Base-by-base conservation (phyloP, 805 yeast species). In the Saccharomycopsis sp. region DNA sequence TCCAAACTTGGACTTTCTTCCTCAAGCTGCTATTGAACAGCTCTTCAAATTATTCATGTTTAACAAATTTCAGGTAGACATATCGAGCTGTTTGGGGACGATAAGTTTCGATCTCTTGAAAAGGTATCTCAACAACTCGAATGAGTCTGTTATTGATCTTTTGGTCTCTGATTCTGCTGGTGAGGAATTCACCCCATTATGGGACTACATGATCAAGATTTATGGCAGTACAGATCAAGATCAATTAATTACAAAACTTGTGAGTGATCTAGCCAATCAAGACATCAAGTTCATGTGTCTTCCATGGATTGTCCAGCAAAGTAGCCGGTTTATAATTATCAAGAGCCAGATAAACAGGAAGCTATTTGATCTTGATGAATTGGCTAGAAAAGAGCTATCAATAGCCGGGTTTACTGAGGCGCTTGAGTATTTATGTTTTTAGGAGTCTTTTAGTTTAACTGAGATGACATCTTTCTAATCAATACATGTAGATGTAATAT, bases 331-430 rank as follows among this genome's bases (percentile, higher is more conserved):
- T 23, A 34, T 19, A 29, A n/a, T 7, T 9, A 49, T 23, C 52
- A 49, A 49, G 7, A 23, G 29, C 24, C 52, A 22, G 24, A 24
- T 20, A n/a, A 20, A 14, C 9, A 23, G 19, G 20, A 44, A 44
- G 22, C 12, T 44, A 12, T 44, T 44, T 44, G 24, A 49, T 49
- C n/a, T 49, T 23, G 29, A 47, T 41, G 19, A 47, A 24, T 12
- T 55, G 15, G n/a, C n/a, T n/a, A n/a, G 19, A 23, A 57, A 55
- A 17, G 44, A 55, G 24, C 19, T 55, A 7, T 9, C 17, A 23
- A 17, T 55, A 24, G 47, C 29, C 34, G 58, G 29, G 8, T 2
- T 56, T 24, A 56, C 22, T 24, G 58, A 56, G 51, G 58, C 44
- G 34, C 14, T 56, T n/a, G 56, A 50, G 41, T 54, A 44, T 17